Percentiles rank a stretch among this genome's conserved stretches.
phyloP scores from a whole-genome alignment of 2,329 filamentous ascomycete genomes.

The Cytospora chrysosperma region DNA sequence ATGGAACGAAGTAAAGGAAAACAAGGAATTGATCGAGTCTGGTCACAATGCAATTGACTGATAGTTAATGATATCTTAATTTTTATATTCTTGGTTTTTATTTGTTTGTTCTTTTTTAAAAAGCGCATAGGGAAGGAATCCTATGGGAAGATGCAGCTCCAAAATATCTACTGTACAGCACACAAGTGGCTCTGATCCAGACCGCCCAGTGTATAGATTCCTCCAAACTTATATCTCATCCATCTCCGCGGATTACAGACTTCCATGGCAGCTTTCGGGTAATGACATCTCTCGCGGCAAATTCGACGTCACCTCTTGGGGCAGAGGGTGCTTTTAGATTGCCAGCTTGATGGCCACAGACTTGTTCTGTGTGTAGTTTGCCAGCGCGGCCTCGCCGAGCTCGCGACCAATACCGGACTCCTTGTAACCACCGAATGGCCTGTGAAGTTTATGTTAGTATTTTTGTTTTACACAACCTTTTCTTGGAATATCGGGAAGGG shows the following conservation, averaged over 20 bases:
- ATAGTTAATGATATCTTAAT: neutral
- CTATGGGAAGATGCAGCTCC: neutral
- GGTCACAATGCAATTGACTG: neutral
- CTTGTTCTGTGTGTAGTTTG: constrained; percentile 69
- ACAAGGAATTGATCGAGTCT: neutral
- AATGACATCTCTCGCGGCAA: neutral
- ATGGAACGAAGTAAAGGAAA: too few species aligned
- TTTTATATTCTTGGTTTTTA: neutral
- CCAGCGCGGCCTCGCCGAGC: constrained; percentile 64
- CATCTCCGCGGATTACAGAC: neutral
- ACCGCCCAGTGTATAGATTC: neutral
- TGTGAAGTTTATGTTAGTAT: neutral
- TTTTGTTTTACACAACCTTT: neutral
- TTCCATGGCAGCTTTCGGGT: neutral
- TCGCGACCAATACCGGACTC: constrained; percentile 77
- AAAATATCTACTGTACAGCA: neutral
- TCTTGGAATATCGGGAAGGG: neutral
- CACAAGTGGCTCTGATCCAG: neutral
- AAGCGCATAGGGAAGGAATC: neutral
- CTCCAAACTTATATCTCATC: neutral
- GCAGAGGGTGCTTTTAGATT: neutral
- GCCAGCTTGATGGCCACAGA: constrained; percentile 20
- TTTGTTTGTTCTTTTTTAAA: neutral
- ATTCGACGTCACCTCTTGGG: neutral
- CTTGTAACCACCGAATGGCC: constrained; percentile 72